These are phyloP conservation scores for Suillus occidentalis DNA, from an alignment of 768 basidiomycete genomes.

Conservation along the genomic window DNA sequence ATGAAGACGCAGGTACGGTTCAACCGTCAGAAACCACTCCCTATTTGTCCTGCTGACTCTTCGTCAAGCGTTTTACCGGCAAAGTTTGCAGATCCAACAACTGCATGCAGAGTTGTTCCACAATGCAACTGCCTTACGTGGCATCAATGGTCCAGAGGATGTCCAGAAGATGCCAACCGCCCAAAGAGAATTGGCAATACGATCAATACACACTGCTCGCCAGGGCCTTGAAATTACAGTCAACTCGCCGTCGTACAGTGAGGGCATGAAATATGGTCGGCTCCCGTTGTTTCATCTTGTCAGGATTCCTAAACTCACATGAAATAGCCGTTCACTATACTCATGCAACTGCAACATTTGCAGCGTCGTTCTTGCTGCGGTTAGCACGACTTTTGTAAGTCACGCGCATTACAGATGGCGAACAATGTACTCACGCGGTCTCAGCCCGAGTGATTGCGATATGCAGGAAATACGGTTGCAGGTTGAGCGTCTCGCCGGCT, in stretches of 20 bases:
- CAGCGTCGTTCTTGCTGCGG: constrained; percentile 86
- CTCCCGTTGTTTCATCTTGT: constrained; percentile 2
- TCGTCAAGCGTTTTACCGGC: constrained; percentile 78
- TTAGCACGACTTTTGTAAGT: constrained; percentile 85
- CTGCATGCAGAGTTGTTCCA: constrained; percentile 85
- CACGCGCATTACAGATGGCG: background rate
- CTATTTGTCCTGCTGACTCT: background rate
- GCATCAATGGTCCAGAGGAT: constrained; percentile 84
- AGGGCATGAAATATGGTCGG: constrained; percentile 90
- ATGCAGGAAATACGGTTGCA: constrained; percentile 68
- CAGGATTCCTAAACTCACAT: constrained; percentile 10
- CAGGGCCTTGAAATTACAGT: constrained; percentile 84
- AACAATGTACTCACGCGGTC: constrained; percentile 1
- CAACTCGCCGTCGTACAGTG: constrained; percentile 78
- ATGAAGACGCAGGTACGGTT: constrained; percentile 71
- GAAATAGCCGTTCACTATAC: constrained; percentile 80
- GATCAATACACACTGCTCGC: constrained; percentile 81
- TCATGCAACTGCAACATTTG: constrained; percentile 92
- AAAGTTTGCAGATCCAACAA: constrained; percentile 84
- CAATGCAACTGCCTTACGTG: constrained; percentile 78
- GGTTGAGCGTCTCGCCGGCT: constrained; percentile 73
- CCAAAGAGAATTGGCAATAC: constrained; percentile 77
- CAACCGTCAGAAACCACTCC: constrained; percentile 4
- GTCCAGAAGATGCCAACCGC: constrained; percentile 78
- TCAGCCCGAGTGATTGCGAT: constrained; percentile 84